A percentile compares a stretch with the other conserved stretches of the same genome.
phyloP scores from a whole-genome alignment of 2,329 filamentous ascomycete genomes.

The Drechslerella coelobrocha region DNA sequence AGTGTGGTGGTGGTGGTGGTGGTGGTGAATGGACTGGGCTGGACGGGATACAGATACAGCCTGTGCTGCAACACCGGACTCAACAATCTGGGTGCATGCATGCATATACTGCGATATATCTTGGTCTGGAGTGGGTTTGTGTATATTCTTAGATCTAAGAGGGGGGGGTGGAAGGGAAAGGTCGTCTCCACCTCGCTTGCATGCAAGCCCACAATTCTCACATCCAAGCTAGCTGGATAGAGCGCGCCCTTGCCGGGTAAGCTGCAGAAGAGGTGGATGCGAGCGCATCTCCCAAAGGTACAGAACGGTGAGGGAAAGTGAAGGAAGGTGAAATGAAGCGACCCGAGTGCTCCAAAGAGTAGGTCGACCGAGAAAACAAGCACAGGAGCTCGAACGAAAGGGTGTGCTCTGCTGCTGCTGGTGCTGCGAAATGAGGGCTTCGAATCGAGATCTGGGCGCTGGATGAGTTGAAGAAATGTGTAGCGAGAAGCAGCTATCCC shows the following conservation, averaged over 20 bases:
- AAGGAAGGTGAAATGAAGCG: constrained; percentile 48
- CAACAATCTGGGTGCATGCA: too few species aligned
- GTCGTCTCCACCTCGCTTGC: constrained; percentile 3
- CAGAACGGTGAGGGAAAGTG: neutral
- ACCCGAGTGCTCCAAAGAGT: constrained; percentile 39
- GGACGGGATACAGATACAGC: too few species aligned
- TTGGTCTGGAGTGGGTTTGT: neutral
- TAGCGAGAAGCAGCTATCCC: constrained; percentile 4
- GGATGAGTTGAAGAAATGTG: constrained; percentile 2
- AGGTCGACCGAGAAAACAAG: constrained; percentile 25
- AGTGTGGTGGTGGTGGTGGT: too few species aligned
- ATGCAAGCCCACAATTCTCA: constrained; percentile 4
- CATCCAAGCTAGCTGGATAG: neutral
- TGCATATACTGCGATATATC: too few species aligned
- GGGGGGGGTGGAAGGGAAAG: neutral
- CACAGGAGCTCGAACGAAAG: neutral
- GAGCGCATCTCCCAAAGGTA: neutral
- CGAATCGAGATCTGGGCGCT: constrained; percentile 2
- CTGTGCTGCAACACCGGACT: too few species aligned
- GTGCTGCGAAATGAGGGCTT: constrained; percentile 3
- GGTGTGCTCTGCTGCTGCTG: neutral
- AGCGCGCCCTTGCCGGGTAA: constrained; percentile 9
- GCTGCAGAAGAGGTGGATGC: neutral
- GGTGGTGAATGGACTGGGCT: too few species aligned
- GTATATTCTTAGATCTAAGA: constrained; percentile 5